These are phyloP conservation scores for Castanea crenata DNA, from an alignment of 306 rosid genomes.

Conservation along the genomic window DNA sequence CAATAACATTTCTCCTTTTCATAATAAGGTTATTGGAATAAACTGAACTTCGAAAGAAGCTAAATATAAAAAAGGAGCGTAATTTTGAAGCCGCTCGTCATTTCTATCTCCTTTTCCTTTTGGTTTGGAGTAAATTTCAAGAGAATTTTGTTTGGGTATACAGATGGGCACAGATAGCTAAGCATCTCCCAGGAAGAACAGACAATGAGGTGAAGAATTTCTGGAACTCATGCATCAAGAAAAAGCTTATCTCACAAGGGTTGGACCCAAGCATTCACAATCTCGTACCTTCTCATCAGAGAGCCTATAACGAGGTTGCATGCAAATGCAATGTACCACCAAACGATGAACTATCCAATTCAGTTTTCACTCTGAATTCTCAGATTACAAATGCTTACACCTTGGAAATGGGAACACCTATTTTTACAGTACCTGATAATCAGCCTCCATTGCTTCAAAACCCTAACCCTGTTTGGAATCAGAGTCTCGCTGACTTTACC, in stretches of 20 bases:
- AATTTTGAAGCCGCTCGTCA: too few species aligned
- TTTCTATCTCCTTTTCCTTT: neutral
- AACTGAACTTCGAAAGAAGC: neutral
- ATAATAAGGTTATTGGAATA: neutral
- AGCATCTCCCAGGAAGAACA: constrained; percentile 59
- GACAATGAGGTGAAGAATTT: constrained; percentile 62
- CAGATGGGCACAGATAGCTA: constrained; percentile 61
- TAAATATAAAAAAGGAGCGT: too few species aligned
- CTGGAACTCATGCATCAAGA: constrained; percentile 61
- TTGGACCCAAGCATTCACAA: constrained; percentile 56
- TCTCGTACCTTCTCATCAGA: constrained; percentile 21
- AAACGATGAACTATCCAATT: constrained; percentile 10
- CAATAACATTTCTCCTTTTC: too few species aligned
- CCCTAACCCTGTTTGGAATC: constrained; percentile 5
- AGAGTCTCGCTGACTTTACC: constrained; percentile 13
- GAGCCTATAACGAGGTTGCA: neutral
- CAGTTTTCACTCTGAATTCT: constrained; percentile 17
- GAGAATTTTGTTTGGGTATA: neutral
- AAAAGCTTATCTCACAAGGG: constrained; percentile 45
- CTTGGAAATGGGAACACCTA: neutral
- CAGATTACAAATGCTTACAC: constrained; percentile 1
- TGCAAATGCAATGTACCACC: neutral
- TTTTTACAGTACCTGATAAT: constrained; percentile 2
- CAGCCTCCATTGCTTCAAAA: neutral
- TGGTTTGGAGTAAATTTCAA: neutral